phyloP scores from a whole-genome alignment of 176 grass and related monocot genomes.

The Oryza punctata region DNA sequence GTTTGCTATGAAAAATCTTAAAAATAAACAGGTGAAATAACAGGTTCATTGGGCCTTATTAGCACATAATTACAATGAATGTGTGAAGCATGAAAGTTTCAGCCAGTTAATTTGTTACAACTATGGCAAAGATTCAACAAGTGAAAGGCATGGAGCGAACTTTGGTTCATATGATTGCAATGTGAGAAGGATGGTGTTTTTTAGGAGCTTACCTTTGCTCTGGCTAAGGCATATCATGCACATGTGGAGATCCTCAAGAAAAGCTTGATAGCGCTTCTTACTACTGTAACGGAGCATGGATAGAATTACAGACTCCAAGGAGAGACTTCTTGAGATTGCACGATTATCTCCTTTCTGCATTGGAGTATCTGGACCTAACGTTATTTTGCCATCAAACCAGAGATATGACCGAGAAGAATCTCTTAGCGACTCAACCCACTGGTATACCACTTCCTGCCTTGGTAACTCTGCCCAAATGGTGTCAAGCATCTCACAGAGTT shows the following conservation, averaged over 20 bases:
- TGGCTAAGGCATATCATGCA: slow-evolving; percentile 53
- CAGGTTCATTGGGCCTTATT: not conserved
- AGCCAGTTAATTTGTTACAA: not conserved
- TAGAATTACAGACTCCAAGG: slow-evolving; percentile 47
- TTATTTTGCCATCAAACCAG: slow-evolving; percentile 41
- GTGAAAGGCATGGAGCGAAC: not conserved
- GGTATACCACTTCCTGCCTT: slow-evolving; percentile 62
- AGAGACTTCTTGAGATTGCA: slow-evolving; percentile 36
- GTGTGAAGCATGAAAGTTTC: not conserved
- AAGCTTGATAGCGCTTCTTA: slow-evolving; percentile 41
- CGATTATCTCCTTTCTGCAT: not conserved
- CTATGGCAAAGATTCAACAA: not conserved
- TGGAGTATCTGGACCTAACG: slow-evolving; percentile 30
- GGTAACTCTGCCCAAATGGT: slow-evolving; percentile 52
- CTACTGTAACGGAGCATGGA: slow-evolving; percentile 46
- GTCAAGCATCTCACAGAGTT: slow-evolving; percentile 56
- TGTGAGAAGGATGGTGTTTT: not conserved
- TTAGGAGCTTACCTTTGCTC: slow-evolving; percentile 31
- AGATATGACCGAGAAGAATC: slow-evolving; percentile 46
- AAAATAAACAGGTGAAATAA: not conserved
- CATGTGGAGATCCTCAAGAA: slow-evolving; percentile 50
- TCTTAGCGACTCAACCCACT: slow-evolving; percentile 58
- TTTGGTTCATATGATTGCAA: too few species aligned
- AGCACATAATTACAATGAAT: not conserved
- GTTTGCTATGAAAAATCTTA: not conserved